phyloP scores from a whole-genome alignment of 345 rosid species.

The Mangifera indica region DNA sequence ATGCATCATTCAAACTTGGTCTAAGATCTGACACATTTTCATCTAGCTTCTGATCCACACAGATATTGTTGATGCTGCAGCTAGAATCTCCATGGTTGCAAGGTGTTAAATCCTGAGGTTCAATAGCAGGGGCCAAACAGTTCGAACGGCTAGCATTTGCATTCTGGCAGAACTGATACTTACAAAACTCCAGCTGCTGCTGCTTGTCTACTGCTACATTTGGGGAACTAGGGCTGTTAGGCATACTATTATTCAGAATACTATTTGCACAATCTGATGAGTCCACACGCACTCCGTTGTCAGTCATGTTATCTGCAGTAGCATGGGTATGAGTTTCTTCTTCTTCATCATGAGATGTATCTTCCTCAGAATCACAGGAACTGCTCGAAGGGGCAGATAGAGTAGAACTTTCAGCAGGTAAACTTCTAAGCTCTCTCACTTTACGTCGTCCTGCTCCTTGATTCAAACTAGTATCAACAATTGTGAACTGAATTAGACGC shows the following conservation, averaged over 20 bases:
- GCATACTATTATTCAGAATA: conserved; percentile 24
- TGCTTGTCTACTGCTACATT: conserved; percentile 21
- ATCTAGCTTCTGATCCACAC: conserved; percentile 25
- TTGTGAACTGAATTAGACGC: conserved; percentile 44
- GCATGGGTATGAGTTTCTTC: conserved; percentile 41
- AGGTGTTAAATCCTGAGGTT: conserved; percentile 30
- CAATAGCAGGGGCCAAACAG: conserved; percentile 26
- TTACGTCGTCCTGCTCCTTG: conserved; percentile 28
- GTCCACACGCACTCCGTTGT: conserved; percentile 33
- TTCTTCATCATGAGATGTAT: conserved; percentile 40
- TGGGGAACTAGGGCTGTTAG: conserved; percentile 23
- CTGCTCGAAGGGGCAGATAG: conserved; percentile 31
- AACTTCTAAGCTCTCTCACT: conserved; percentile 52
- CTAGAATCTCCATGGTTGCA: conserved; percentile 40
- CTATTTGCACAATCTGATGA: conserved; percentile 33
- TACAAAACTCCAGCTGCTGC: conserved; percentile 27
- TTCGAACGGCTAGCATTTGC: conserved; percentile 29
- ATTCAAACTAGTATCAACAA: conserved; percentile 59
- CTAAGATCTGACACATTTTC: conserved; percentile 30
- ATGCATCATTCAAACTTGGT: conserved; percentile 33
- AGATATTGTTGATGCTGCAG: conserved; percentile 32
- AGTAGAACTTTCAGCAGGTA: conserved; percentile 40
- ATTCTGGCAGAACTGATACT: conserved; percentile 23
- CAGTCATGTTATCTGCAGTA: conserved; percentile 18
- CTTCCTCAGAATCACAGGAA: conserved; percentile 42